Base-by-base conservation (phyloP, 352 stramenopile species). In the Elongisporangium undulatum region DNA sequence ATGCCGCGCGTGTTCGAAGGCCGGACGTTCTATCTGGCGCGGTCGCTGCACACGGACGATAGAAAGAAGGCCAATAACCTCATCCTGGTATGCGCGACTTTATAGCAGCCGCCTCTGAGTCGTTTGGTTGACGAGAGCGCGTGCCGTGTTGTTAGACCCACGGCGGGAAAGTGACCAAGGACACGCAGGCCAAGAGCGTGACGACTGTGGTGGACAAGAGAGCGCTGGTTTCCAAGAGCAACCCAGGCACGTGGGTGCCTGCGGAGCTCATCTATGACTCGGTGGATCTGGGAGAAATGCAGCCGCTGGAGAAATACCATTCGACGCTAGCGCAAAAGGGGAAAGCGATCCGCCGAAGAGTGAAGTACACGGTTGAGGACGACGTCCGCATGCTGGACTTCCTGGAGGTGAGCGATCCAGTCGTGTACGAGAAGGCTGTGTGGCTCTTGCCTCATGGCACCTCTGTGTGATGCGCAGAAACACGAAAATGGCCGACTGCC, bases 371-470 rank as follows among this genome's bases (percentile, higher is more conserved):
- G 10, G 20, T 55, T 0, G 56, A 71, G 24, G 77, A 88, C 4
- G 62, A 84, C 34, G 81, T 68, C 10, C 61, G 66, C 26, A 85
- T 90, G 77, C 53, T 89, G 34, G 53, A 68, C 38, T 88, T 76
- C 45, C 41, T 77, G 15, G 59, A 77, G 48, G 49, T 69, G 39
- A 22, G 68, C 26, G 15, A 39, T 21, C 4, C 21, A 20, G 15
- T 50, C 39, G n/a, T 19, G 13, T 9, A 13, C 13, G 17, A 50
- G 41, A 51, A n/a, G 49, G 34, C 26, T 51, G 16, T 17, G 12
- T 48, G 9, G 50, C n/a, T 21, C 54, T 17, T 45, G 19, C n/a
- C n/a, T n/a, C n/a, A n/a, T n/a, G n/a, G n/a, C n/a, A 16, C 3
- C 2, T 21, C 9, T 62, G 21, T 45, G 7, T 21, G 26, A 26